Base-by-base conservation (phyloP, 208 protist genomes). In the Leishmania guyanensis region DNA sequence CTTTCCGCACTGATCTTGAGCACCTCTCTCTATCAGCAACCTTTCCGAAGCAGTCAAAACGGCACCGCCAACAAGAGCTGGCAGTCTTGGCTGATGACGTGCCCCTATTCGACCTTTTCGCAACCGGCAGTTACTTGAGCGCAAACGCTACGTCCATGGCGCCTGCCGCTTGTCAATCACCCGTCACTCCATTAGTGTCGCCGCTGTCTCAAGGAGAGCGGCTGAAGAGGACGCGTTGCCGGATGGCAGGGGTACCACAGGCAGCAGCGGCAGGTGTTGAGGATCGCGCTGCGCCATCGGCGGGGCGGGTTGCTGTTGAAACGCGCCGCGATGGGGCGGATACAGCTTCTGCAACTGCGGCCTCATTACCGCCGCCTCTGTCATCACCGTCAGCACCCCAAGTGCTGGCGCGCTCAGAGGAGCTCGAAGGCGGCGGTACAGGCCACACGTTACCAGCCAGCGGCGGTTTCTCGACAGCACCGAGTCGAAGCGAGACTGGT, bases 91-190 rank as follows among this genome's bases (percentile, higher is more conserved):
- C 5, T 12, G 69, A 29, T 54, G 72, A 76, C 72, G 17, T 76
- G 48, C 72, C 72, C 51, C 72, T 76, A 26, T 58, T 14, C 17
- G 20, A 29, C 29, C 72, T 76, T 26, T 76, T 60, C 29, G n/a
- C 51, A 17, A 14, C n/a, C 72, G 33, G 51, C 51, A 46, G 51
- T 9, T 10, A 76, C 72, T 20, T 62, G 51, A 48, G 51, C 33
- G 72, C 29, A 17, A 39, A 14, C 14, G 6, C 29, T 16, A 48
- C 29, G 51, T 22, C n/a, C 51, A 46, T 64, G n/a, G 50, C 33
- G 17, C 33, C 50, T 48, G 72, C 16, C n/a, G 26, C 51, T 46
- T 62, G 5, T 17, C n/a, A 56, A 48, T 33, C 26, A 1, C 29
- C n/a, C 26, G 46, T 4, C 20, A 12, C 26, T 29, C 69, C 69